Conservation (phyloP, 2,329 filamentous ascomycete species). For the Dendrostoma leiphaemia region DNA sequence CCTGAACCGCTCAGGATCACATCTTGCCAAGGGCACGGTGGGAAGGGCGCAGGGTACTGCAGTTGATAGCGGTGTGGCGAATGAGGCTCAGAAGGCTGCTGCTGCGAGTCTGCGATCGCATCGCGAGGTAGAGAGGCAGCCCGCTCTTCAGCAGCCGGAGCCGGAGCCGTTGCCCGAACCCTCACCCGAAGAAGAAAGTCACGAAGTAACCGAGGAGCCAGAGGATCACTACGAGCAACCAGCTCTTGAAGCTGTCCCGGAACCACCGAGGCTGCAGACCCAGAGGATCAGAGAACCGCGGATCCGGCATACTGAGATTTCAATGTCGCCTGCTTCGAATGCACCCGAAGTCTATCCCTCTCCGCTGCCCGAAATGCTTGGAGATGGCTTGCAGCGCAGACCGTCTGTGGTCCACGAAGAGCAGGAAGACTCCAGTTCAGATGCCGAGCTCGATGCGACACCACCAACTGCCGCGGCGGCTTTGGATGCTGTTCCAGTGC, state of each 20-base stretch:
- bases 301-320: neutral
- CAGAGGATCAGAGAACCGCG: neutral
- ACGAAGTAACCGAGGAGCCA: constrained; percentile 11
- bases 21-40: constrained; percentile 52
- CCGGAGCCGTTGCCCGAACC: neutral
- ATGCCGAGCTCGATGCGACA: constrained; percentile 21
- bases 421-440: constrained; percentile 27
- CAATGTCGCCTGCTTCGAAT: constrained; percentile 15
- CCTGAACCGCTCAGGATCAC: constrained; percentile 39
- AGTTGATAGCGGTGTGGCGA: constrained; percentile 30
- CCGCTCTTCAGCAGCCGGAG: constrained; percentile 6
- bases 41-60: constrained; percentile 48
- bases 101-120: constrained; percentile 12
- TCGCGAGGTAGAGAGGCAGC: constrained; percentile 23
- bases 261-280: neutral
- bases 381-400: constrained; percentile 29
- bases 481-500: constrained; percentile 34
- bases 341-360: constrained; percentile 11
- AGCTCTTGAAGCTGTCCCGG: neutral
- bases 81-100: constrained; percentile 13
- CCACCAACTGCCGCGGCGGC: constrained; percentile 27
- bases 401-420: constrained; percentile 46
- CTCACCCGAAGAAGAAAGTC: constrained; percentile 23
- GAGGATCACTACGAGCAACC: constrained; percentile 15
- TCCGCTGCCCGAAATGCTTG: neutral